Base-by-base conservation (phyloP, 345 rosid genomes). In the Mallotus nudiflorus region DNA sequence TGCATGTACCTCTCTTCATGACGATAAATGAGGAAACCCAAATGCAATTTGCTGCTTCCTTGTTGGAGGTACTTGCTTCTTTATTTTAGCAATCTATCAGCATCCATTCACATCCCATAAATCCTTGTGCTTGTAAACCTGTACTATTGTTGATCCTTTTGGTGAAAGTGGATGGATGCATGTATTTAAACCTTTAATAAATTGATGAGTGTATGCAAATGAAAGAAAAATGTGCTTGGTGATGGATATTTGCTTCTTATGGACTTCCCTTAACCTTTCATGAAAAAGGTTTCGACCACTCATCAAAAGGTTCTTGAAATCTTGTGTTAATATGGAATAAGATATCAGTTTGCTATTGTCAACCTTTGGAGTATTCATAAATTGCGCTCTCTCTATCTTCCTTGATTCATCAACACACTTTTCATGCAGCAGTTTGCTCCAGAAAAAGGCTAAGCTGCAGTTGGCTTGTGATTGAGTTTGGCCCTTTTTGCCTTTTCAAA, bases 1-100 rank as follows among this genome's bases (percentile, higher is more conserved):
- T 92, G 64, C 99, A 95, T 42, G 94, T 95, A 59, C 99, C 99
- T 44, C 96, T 95, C 58, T 95, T 95, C 87, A 73, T 87, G 72
- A 86, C 99, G 53, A 83, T 95, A 62, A 85, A 95, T 2, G 87
- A 90, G 81, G 98, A 92, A 56, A 90, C 96, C 46, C 99, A 95
- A 76, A 92, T 95, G 99, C 87, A 82, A 68, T 90, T 95, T 65
- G 83, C 88, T 10, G 88, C 87, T 82, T 85, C 97, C 77, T 88
- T 94, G 80, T 80, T 94, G 85, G 98, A 91, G 87, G 99, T 86
- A 75, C 90, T 95, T 56, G 81, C 89, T 78, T 85, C 97, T 55
- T 53, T 87, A 67, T 80, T 66, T 79, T 77, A 77, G 86, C 84
- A 66, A 86, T 66, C 72, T 65, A 20, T 48, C 28, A 51, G 51